These are phyloP conservation scores for Coniella vitis DNA, from an alignment of 2,329 filamentous ascomycete species.

Conservation along the genomic window DNA sequence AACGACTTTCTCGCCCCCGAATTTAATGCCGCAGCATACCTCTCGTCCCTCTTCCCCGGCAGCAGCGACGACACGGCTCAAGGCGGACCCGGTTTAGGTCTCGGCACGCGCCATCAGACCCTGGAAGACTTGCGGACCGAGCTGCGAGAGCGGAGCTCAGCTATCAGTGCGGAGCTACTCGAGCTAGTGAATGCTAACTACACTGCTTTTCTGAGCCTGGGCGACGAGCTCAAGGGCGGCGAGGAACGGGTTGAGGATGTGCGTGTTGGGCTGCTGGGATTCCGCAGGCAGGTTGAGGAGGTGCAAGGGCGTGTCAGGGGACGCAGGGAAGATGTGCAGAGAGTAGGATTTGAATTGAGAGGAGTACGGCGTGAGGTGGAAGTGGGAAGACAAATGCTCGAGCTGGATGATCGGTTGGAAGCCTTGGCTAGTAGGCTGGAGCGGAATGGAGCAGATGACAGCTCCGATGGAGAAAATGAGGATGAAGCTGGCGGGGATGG, in stretches of 20 bases:
- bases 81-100: background rate
- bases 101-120: constrained; percentile 68
- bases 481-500: constrained; percentile 22
- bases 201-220: constrained; percentile 79
- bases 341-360: constrained; percentile 59
- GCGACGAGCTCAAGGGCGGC: constrained; percentile 73
- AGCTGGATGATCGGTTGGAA: constrained; percentile 56
- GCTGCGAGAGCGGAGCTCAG: constrained; percentile 70
- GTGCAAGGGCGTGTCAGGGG: constrained; percentile 60
- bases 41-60: constrained; percentile 41
- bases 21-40: constrained; percentile 77
- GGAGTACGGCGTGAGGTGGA: constrained; percentile 58
- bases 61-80: constrained; percentile 22
- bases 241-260: constrained; percentile 90
- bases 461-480: constrained; percentile 24
- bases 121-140: constrained; percentile 88
- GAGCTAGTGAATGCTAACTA: constrained; percentile 96
- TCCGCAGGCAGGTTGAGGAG: constrained; percentile 72
- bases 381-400: constrained; percentile 54
- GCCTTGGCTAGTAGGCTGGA: constrained; percentile 55
- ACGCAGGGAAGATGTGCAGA: constrained; percentile 55
- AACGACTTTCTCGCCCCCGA: constrained; percentile 69
- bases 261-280: constrained; percentile 77
- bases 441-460: constrained; percentile 22
- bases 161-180: constrained; percentile 78